These are phyloP conservation scores for Gynandropsis gynandra DNA, from an alignment of 345 rosid species.

Conservation along the genomic window DNA sequence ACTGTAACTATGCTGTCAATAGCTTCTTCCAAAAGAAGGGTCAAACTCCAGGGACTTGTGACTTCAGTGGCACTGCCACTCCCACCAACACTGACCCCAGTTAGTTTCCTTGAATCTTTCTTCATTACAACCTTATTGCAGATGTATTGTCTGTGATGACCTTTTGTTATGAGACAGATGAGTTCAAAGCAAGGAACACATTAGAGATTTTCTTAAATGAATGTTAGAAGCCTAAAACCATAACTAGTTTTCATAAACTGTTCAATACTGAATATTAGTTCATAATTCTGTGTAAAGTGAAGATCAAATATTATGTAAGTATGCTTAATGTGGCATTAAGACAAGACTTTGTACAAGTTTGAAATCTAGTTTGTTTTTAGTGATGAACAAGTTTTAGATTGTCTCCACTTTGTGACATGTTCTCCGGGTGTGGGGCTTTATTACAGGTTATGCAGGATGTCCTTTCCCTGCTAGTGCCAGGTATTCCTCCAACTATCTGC, in stretches of 20 bases:
- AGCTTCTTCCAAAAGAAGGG: conserved; percentile 81
- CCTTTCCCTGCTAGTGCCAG: conserved; percentile 31
- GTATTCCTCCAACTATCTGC: conserved; percentile 23
- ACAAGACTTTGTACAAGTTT: not conserved
- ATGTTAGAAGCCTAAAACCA: too few species aligned
- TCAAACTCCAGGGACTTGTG: conserved; percentile 66
- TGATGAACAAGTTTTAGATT: not conserved
- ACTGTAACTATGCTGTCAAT: conserved; percentile 83
- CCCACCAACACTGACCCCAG: conserved; percentile 50
- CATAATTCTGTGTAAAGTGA: too few species aligned
- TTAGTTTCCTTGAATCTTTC: conserved; percentile 20
- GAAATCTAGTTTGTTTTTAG: not conserved
- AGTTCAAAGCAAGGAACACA: too few species aligned
- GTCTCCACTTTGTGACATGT: conserved; percentile 6
- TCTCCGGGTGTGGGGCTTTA: conserved; percentile 4
- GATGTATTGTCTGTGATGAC: not conserved
- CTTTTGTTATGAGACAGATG: too few species aligned
- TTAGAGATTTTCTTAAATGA: too few species aligned
- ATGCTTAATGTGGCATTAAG: too few species aligned
- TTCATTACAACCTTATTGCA: conserved; percentile 2
- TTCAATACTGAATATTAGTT: too few species aligned
- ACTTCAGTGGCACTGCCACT: conserved; percentile 67
- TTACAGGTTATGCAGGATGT: conserved; percentile 35
- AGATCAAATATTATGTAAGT: too few species aligned
- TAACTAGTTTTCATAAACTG: too few species aligned